These are phyloP conservation scores for Cyclostephanos invisitatus DNA, from an alignment of 108 stramenopile genomes.

Conservation along the genomic window DNA sequence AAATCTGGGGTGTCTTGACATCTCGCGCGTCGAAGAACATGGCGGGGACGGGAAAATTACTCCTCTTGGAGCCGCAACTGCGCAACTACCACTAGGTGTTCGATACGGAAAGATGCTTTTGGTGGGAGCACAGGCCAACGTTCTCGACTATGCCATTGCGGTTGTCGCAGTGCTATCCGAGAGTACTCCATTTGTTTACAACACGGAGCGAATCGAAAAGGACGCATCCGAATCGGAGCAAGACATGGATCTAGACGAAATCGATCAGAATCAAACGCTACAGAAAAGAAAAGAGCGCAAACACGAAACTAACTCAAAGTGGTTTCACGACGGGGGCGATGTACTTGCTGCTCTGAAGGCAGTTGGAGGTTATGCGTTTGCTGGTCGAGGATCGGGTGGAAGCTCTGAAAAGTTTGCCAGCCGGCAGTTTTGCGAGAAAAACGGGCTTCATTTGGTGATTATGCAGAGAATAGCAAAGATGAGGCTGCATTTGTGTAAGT, in stretches of 20 bases:
- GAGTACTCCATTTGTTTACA: constrained; percentile 62
- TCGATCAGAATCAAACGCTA: constrained; percentile 52
- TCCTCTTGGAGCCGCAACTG: constrained; percentile 70
- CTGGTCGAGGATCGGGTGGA: constrained; percentile 82
- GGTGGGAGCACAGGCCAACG: constrained; percentile 82
- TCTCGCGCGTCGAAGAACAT: constrained; percentile 60
- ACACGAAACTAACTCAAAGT: constrained; percentile 49
- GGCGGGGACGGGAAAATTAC: constrained; percentile 83
- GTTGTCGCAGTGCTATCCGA: constrained; percentile 81
- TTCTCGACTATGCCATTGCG: constrained; percentile 83
- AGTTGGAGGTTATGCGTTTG: constrained; percentile 81
- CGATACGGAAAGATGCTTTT: constrained; percentile 89
- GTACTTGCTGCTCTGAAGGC: constrained; percentile 78
- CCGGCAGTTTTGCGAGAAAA: constrained; percentile 80
- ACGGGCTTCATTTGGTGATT: constrained; percentile 72
- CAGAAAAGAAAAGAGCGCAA: constrained; percentile 39
- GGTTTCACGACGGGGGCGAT: constrained; percentile 82
- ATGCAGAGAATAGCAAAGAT: constrained; percentile 87
- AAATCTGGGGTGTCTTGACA: constrained; percentile 80
- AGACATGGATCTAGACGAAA: constrained; percentile 52
- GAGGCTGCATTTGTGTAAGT: constrained; percentile 71
- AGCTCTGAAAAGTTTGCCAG: constrained; percentile 65
- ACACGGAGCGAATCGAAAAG: constrained; percentile 42
- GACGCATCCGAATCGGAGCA: constrained; percentile 25
- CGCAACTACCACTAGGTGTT: constrained; percentile 85